Conservation (phyloP, 1,284 basidiomycete species). For the Marasmius tenuissimus region DNA sequence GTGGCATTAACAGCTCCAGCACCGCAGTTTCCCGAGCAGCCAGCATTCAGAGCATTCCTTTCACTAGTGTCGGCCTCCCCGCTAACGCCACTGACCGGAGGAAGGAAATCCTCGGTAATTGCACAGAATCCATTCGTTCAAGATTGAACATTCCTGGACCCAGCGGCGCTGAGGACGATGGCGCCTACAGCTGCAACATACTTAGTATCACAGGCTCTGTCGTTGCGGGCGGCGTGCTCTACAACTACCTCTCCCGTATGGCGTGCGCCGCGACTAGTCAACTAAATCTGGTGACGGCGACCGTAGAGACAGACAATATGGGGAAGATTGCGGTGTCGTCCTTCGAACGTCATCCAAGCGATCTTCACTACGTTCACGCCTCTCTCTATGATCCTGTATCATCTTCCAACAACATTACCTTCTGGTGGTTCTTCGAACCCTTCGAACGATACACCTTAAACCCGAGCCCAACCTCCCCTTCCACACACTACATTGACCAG, state of each 20-base stretch:
- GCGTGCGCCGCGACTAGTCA: slow-evolving; percentile 17
- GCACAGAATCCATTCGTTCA: not conserved
- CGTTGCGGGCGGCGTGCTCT: not conserved
- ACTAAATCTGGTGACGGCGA: slow-evolving; percentile 17
- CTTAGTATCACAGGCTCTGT: slow-evolving; percentile 15
- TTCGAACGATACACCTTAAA: not conserved
- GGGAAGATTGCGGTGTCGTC: slow-evolving; percentile 3
- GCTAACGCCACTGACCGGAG: not conserved
- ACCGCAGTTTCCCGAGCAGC: not conserved
- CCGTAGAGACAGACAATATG: slow-evolving; percentile 1
- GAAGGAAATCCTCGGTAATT: not conserved
- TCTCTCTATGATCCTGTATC: not conserved
- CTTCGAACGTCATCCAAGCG: not conserved
- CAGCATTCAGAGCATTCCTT: not conserved
- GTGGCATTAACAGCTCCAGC: not conserved
- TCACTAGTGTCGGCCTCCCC: not conserved
- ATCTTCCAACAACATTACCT: not conserved
- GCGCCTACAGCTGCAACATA: not conserved
- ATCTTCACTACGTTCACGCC: not conserved
- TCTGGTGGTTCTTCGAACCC: not conserved
- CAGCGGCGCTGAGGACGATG: not conserved
- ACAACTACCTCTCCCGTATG: slow-evolving; percentile 11
- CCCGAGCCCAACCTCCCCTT: not conserved
- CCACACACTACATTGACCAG: not conserved
- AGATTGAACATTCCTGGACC: not conserved